Base-by-base conservation (phyloP, 768 basidiomycete genomes). In the Tubosaeta brunneosetosa region DNA sequence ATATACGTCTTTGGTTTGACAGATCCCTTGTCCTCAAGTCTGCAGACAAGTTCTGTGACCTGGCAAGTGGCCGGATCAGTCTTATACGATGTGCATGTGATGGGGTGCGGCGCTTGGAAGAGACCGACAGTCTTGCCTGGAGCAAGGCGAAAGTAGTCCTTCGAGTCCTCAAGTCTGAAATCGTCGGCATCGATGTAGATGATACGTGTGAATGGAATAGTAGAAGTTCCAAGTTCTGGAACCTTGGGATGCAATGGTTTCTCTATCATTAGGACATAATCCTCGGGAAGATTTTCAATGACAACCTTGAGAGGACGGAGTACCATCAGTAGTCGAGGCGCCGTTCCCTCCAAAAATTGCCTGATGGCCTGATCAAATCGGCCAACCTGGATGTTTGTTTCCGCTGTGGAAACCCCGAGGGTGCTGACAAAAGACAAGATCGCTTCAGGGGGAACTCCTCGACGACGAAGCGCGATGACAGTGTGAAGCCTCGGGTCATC, bases 401-500 rank as follows among this genome's bases (percentile, higher is more conserved):
- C 71, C 0, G 88, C 76, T 5, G 86, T 91, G 12, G 97, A 95
- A 10, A 99, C 94, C 42, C 97, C 97, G n/a, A 99, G 80, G 4
- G 82, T 81, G 73, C 88, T 86, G 56, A 99, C 93, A 70, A 99
- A 98, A 3, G 88, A 86, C 53, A 89, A 76, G 66, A 99, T 88
- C 7, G 97, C 97, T 32, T 91, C 91, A 10, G 97, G 95, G n/a
- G 97, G 97, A 19, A 98, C 83, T 47, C 97, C 97, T 33, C 97
- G 87, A 53, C 97, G 82, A 48, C 95, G 88, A 40, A 98, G 81
- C 4, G 95, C 94, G 61, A 97, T 94, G 54, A 98, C 84, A 1
- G 97, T 98, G 72, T 97, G 95, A 45, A 99, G 80, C 14, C 97
- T 87, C 29, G 97, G 97, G 63, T 99, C 97, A 63, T 98, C 94